Percentiles rank a stretch among this genome's conserved stretches.
phyloP scores from a whole-genome alignment of 495 filamentous ascomycete genomes.

The Aspergillus heteromorphus region DNA sequence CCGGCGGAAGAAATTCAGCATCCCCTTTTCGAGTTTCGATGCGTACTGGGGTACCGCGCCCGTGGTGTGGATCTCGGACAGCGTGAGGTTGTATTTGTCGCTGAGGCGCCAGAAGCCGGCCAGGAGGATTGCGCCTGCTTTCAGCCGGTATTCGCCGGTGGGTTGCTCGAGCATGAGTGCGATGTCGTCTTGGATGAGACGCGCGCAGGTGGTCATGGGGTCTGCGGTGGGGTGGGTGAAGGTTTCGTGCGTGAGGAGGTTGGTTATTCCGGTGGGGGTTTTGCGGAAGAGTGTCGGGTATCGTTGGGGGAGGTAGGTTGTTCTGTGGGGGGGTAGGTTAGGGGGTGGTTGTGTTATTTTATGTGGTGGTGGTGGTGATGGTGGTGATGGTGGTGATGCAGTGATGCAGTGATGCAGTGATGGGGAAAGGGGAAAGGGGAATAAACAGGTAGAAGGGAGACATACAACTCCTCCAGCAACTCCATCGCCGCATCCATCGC shows the following conservation, averaged over 20 bases:
- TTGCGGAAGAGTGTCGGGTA: slow-evolving; percentile 69
- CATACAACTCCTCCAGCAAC: slow-evolving; percentile 68
- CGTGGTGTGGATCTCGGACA: slow-evolving; percentile 78
- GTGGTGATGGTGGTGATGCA: too few relatives aligned
- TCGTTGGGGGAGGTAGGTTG: slow-evolving; percentile 69
- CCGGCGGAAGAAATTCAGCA: slow-evolving; percentile 72
- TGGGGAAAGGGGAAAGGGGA: neutral
- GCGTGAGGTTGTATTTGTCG: slow-evolving; percentile 80
- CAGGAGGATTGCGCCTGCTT: slow-evolving; percentile 73
- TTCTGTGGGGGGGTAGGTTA: slow-evolving; percentile 21
- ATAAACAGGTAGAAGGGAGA: neutral
- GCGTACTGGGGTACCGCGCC: slow-evolving; percentile 75
- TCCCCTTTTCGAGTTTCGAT: slow-evolving; percentile 75
- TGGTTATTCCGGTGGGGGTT: slow-evolving; percentile 63
- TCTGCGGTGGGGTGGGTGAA: slow-evolving; percentile 76
- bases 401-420: too few relatives aligned
- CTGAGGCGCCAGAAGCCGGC: slow-evolving; percentile 83
- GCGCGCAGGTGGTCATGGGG: slow-evolving; percentile 70
- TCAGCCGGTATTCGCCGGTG: slow-evolving; percentile 80
- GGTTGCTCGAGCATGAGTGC: slow-evolving; percentile 77
- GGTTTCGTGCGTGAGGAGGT: slow-evolving; percentile 64
- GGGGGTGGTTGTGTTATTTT: neutral
- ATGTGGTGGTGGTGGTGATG: neutral
- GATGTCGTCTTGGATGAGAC: slow-evolving; percentile 79
- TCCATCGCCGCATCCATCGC: slow-evolving; percentile 75